Evolutionary conservation across 441 rosid species (phyloP).

Genomic region (Isatis lusitanica): DNA sequence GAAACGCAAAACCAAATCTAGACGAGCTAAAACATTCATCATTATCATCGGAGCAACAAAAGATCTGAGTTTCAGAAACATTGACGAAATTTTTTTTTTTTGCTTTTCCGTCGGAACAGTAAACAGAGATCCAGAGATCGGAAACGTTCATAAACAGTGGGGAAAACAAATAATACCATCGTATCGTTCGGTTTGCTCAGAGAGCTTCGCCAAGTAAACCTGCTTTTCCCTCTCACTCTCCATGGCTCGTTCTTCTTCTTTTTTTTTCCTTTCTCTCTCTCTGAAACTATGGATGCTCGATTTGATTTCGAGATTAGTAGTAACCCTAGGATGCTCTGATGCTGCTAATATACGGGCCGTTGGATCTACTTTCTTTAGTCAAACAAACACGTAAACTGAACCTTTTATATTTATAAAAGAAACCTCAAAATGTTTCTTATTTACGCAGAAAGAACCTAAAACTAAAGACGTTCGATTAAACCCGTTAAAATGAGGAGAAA

Average conservation of each 20-base stretch:
- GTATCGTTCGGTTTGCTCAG: conserved; percentile 91
- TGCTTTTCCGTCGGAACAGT: background rate
- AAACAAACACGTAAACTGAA: conserved; percentile 2
- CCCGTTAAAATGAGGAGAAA: too few species aligned
- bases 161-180: conserved; percentile 46
- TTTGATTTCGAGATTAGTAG: conserved; percentile 34
- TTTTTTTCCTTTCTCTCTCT: too few species aligned
- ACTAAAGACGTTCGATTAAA: background rate
- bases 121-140: background rate
- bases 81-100: background rate
- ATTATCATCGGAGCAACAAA: conserved; percentile 2
- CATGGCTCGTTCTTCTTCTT: conserved; percentile 37
- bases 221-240: conserved; percentile 78
- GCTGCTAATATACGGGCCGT: conserved; percentile 19
- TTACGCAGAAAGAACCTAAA: background rate
- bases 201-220: conserved; percentile 80
- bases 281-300: conserved; percentile 21
- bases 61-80: conserved; percentile 14
- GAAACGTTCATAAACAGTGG: background rate
- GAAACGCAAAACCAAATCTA: background rate
- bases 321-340: conserved; percentile 34
- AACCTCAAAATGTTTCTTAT: background rate
- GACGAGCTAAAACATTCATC: background rate
- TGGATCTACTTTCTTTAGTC: conserved; percentile 32
- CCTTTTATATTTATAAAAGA: background rate